Conservation (phyloP, 345 rosid species). For the Arabidopsis thaliana region TAIR10.1 NC_003074.8:6330001-6330500, state of each 20-base stretch:
- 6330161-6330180: constrained; percentile 60
- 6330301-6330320: constrained; percentile 43
- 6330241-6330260: constrained; percentile 52
- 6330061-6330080: constrained; percentile 60
- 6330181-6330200: constrained; percentile 58
- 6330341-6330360: constrained; percentile 61
- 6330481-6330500: constrained; percentile 83
- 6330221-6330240: constrained; percentile 34
- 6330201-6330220: constrained; percentile 52
- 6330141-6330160: constrained; percentile 89
- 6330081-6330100: constrained; percentile 80
- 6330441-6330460: constrained; percentile 87
- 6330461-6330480: constrained; percentile 91
- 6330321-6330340: constrained; percentile 37
- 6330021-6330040: constrained; percentile 77
- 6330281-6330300: constrained; percentile 49
- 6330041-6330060: constrained; percentile 88
- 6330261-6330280: constrained; percentile 81
- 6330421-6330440: constrained; percentile 65
- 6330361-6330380: constrained; percentile 57
- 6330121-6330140: constrained; percentile 80
- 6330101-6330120: constrained; percentile 77
- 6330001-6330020: constrained; percentile 75
- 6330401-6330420: constrained; percentile 39
- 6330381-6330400: constrained; percentile 37